Base-by-base conservation (phyloP, 2,329 filamentous ascomycete genomes). In the Trichoderma sp. region DNA sequence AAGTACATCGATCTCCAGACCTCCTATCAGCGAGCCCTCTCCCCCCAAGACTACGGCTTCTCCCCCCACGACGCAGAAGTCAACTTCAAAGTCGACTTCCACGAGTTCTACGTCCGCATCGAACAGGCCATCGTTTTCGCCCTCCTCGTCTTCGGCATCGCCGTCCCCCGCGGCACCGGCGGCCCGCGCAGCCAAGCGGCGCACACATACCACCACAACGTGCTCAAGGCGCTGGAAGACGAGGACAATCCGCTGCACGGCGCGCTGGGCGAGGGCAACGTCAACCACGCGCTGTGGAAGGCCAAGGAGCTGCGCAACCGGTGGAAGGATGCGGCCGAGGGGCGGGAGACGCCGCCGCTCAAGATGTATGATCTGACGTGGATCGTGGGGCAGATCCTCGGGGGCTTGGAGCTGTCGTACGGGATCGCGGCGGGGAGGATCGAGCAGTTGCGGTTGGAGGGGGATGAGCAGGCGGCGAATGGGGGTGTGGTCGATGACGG, bases 1-100 rank as follows among this genome's bases (percentile, higher is more conserved):
- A 89, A 89, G 72, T 80, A 85, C 2, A 80, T 85, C 14, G 86
- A 86, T 68, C 78, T 89, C 39, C 81, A 82, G n/a, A 74, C 78
- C 59, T 85, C 81, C 2, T 89, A 88, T 71, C 74, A 74, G n/a
- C 77, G 80, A 1, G 85, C 86, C 0, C 77, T 78, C 26, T 73
- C 77, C 43, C 78, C 78, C 6, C 65, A 73, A 1, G 71, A 73
- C 1, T 74, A 70, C 41, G 75, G 72, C 47, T 78, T 80, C 51
- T 70, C 75, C 0, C 70, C 72, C 21, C 73, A 74, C 5, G 82
- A 85, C 68, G 83, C 83, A 0, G 86, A 89, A 74, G 81, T 85
- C 17, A 91, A 91, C 81, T 92, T 92, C 79, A 91, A 92, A 74
- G 82, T 92, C 7, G 90, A 92, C 72, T 92, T 92, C 68, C 88